A percentile compares a stretch with the other conserved stretches of the same genome.
Conservation (phyloP, 1,139 yeast species). For the Kluyveromyces marxianus region DNA sequence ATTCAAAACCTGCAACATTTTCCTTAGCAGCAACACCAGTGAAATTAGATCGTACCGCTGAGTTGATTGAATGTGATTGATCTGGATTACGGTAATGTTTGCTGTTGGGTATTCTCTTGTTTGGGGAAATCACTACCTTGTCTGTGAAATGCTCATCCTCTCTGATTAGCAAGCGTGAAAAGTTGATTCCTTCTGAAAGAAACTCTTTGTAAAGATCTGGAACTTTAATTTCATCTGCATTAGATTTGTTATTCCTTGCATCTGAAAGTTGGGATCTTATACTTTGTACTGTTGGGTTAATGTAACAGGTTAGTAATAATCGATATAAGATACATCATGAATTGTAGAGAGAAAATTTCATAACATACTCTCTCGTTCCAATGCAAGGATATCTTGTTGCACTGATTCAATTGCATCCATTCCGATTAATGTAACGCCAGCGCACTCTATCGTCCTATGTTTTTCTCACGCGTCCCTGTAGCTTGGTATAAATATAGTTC, state of each 20-base stretch:
- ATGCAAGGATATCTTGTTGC: conserved; percentile 26
- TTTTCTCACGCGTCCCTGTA: neutral
- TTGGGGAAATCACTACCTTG: too few relatives aligned
- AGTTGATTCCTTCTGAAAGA: neutral
- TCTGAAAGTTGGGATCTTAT: conserved; percentile 1
- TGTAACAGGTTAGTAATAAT: neutral
- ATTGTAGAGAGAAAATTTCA: neutral
- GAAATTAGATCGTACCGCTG: conserved; percentile 25
- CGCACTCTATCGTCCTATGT: neutral
- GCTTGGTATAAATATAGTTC: too few relatives aligned
- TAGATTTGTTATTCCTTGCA: neutral
- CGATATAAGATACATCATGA: neutral
- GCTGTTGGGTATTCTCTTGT: neutral
- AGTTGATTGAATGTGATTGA: conserved; percentile 21
- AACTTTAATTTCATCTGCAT: neutral
- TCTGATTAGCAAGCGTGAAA: neutral
- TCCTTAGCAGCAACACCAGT: conserved; percentile 10
- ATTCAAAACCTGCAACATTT: conserved; percentile 1
- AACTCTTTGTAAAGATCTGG: neutral
- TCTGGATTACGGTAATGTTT: neutral
- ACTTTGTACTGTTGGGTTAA: neutral
- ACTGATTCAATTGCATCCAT: conserved; percentile 19
- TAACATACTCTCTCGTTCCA: conserved; percentile 22
- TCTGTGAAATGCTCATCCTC: neutral
- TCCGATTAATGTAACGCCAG: neutral